These are phyloP conservation scores for Trapa incisa DNA, from an alignment of 345 rosid species.

Conservation along the genomic window DNA sequence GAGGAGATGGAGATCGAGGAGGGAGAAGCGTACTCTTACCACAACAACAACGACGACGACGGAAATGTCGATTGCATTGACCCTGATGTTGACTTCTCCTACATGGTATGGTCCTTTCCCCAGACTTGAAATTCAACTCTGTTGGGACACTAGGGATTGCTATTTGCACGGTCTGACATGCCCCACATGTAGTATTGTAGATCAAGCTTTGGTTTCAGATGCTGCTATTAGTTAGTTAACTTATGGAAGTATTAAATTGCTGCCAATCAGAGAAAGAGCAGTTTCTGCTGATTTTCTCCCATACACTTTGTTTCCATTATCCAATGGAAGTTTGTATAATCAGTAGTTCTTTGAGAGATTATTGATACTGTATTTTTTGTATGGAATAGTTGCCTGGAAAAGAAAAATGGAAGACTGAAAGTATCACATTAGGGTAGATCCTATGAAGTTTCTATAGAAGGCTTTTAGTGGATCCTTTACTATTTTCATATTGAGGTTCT, in stretches of 20 bases:
- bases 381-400: background rate
- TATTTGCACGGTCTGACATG: background rate
- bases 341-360: background rate
- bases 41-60: constrained; percentile 29
- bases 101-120: constrained; percentile 40
- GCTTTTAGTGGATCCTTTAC: background rate
- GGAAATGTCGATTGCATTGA: constrained; percentile 22
- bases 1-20: constrained; percentile 57
- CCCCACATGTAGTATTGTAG: background rate
- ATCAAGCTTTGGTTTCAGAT: background rate
- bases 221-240: background rate
- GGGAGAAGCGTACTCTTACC: constrained; percentile 59
- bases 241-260: background rate
- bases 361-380: background rate
- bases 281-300: background rate
- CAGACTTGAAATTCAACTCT: background rate
- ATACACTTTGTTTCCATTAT: background rate
- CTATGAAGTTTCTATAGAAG: background rate
- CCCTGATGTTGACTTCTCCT: constrained; percentile 68
- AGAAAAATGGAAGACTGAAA: background rate
- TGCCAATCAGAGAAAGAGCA: background rate
- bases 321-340: no score
- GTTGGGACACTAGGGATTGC: background rate
- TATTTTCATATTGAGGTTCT: background rate
- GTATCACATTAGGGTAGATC: background rate